Conservation (phyloP, 2,329 filamentous ascomycete genomes). For the Aspergillus pseudoglaucus region DNA sequence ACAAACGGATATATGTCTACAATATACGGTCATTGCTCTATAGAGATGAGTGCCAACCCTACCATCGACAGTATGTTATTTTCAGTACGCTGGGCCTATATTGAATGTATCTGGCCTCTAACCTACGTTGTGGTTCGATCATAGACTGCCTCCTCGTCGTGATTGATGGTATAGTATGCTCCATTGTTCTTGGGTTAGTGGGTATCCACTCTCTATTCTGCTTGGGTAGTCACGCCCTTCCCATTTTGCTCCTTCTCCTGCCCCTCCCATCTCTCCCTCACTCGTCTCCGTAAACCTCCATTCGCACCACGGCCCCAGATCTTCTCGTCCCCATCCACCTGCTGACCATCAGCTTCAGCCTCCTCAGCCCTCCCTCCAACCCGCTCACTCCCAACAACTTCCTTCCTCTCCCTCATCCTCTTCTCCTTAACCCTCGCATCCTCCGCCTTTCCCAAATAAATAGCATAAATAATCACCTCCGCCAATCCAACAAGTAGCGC, state of each 20-base stretch:
- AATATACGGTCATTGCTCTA: too few species aligned
- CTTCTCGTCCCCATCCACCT: conserved; percentile 19
- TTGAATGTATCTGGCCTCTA: too few species aligned
- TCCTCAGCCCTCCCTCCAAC: conserved; percentile 5
- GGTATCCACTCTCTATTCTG: too few species aligned
- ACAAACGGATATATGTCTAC: too few species aligned
- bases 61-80: too few species aligned
- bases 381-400: conserved; percentile 20
- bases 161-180: too few species aligned
- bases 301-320: conserved; percentile 38
- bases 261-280: conserved; percentile 35
- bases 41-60: too few species aligned
- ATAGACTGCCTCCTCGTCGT: too few species aligned
- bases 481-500: conserved; percentile 41
- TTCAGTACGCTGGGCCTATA: too few species aligned
- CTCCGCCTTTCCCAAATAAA: conserved; percentile 40
- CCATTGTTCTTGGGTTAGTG: too few species aligned
- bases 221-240: not conserved
- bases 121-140: too few species aligned
- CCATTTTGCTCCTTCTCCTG: conserved; percentile 9
- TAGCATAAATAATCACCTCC: conserved; percentile 42
- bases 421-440: conserved; percentile 33
- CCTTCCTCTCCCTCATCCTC: conserved; percentile 34
- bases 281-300: conserved; percentile 34
- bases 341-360: not conserved